Evolutionary conservation across 1,284 basidiomycete genomes (phyloP).

Genomic region (Malassezia slooffiae): DNA sequence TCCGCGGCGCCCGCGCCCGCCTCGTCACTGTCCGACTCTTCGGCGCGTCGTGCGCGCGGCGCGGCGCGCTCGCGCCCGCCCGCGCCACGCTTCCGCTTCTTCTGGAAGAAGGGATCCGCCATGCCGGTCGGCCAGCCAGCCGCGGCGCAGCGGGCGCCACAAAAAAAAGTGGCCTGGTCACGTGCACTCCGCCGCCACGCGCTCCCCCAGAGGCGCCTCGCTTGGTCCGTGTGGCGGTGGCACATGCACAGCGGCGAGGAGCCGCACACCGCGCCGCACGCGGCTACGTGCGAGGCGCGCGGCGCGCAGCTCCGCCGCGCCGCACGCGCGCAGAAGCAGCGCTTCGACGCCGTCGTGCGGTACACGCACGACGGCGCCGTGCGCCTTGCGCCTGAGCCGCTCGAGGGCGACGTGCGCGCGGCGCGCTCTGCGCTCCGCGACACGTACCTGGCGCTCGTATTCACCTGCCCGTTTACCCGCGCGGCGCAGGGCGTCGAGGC

Average conservation of each 20-base stretch:
- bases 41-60: conserved; percentile 3
- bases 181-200: conserved; percentile 2
- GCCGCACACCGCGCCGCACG: background rate
- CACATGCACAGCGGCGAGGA: background rate
- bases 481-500: conserved; percentile 27
- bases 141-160: background rate
- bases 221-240: background rate
- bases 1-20: conserved; percentile 19
- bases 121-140: conserved; percentile 21
- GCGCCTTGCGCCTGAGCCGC: conserved; percentile 7
- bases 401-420: conserved; percentile 25
- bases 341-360: conserved; percentile 23
- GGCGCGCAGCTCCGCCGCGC: conserved; percentile 22
- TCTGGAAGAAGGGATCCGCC: conserved; percentile 46
- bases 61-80: background rate
- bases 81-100: conserved; percentile 40
- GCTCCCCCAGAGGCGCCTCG: background rate
- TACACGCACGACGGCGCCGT: conserved; percentile 15
- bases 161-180: conserved; percentile 10
- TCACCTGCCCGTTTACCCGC: conserved; percentile 32
- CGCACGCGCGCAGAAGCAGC: conserved; percentile 21
- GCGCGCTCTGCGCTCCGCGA: conserved; percentile 33
- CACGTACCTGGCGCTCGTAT: conserved; percentile 38
- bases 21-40: conserved; percentile 17
- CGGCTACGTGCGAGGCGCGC: conserved; percentile 16